Evolutionary conservation across 2,329 filamentous ascomycete genomes (phyloP), one percentile per base, ranked within the genome.

Genomic region (Calonectria naviculata): DNA sequence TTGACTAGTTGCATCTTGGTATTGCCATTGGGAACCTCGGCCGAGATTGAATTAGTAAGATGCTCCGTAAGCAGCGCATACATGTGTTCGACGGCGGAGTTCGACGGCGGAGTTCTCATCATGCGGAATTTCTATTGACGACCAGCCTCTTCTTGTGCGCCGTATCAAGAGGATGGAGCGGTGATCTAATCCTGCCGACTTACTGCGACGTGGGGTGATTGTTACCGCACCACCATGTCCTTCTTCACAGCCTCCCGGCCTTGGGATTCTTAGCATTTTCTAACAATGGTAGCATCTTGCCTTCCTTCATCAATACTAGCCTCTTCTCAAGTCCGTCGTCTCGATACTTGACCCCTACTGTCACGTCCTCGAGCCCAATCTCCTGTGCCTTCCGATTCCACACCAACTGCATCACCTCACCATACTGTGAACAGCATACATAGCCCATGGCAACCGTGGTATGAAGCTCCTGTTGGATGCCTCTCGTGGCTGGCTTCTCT

Each of bases 371-470:
- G 47, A 95, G 80, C 1, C 92, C 92, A 62, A 87, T 85, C 65
- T 91, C 86, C 66, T 89, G 89, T 2, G 93, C 93, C 52, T 83
- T 86, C 41, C 83, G 82, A 80, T 95, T 96, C 93, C 93, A 95
- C 5, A 95, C 75, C 81, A 95, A 89, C 83, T 95, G 93, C 77
- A 87, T 83, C 26, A 95, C 80, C 9, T 79, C 79, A 0, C 93
- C 93, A 2, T 88, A 86, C 19, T 78, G 77, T 1, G 88, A 88
- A 71, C 93, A 91, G 67, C 89, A 90, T 29, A 94, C 82, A 77
- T 91, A 97, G 0, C 92, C 91, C 86, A 98, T 89, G 1, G 95
- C 93, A 85, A 42, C 84, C 82, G 78, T 93, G 93, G 69, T 90
- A 85, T 5, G 88, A 74, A 98, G 79, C 28, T 94, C 91, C 58